Percentiles rank a stretch among this genome's conserved stretches.
Conservation (phyloP, 2,329 filamentous ascomycete species). For the Pseudogymnoascus sp. region DNA sequence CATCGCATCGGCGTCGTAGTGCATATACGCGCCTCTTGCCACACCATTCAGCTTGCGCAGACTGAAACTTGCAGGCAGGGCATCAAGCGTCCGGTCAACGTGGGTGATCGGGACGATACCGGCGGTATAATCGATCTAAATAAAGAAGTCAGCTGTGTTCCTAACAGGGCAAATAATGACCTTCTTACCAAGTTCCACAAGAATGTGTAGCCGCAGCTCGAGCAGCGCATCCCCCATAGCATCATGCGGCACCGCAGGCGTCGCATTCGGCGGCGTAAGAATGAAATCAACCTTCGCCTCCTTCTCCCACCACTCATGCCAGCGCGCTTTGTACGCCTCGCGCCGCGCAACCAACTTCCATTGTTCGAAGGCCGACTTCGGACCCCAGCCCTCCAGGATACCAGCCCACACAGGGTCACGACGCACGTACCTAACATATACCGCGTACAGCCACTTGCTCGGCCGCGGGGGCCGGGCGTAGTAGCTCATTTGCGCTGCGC, state of each 20-base stretch:
- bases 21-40: constrained; percentile 74
- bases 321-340: constrained; percentile 69
- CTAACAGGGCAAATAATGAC: neutral
- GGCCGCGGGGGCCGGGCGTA: constrained; percentile 68
- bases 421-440: constrained; percentile 80
- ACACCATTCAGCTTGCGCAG: constrained; percentile 67
- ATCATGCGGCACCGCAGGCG: constrained; percentile 78
- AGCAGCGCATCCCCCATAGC: constrained; percentile 81
- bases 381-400: constrained; percentile 64
- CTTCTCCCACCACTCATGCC: constrained; percentile 84
- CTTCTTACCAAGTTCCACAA: constrained; percentile 73
- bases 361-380: constrained; percentile 69
- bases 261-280: constrained; percentile 80
- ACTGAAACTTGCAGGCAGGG: constrained; percentile 55
- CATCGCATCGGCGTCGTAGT: constrained; percentile 79
- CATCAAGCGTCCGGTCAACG: constrained; percentile 64
- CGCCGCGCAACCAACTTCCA: constrained; percentile 74
- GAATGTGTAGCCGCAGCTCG: constrained; percentile 88
- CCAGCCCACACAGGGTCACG: constrained; percentile 73
- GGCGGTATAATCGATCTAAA: constrained; percentile 72
- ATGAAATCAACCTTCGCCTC: constrained; percentile 67
- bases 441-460: constrained; percentile 78
- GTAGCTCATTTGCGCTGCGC: constrained; percentile 66
- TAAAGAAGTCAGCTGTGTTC: neutral
- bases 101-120: constrained; percentile 82